Evolutionary conservation across 2,329 filamentous ascomycete species (phyloP), one percentile per base, ranked within the genome.

Genomic region (Scorias spongiosa): DNA sequence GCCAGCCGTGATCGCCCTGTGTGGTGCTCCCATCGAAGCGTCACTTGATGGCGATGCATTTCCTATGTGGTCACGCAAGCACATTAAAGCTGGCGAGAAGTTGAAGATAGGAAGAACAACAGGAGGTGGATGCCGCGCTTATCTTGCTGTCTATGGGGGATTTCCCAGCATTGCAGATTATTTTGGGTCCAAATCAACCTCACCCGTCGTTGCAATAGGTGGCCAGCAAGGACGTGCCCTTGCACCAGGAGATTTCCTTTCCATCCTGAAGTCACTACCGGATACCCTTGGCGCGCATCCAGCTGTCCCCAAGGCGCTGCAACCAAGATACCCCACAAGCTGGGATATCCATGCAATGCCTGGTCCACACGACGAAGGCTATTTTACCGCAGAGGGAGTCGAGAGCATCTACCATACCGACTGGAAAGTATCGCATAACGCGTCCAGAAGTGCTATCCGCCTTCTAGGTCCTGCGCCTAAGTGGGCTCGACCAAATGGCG

Each of bases 371-470:
- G 69, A 74, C 37, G 66, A 71, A 43, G 74, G 69, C 1, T 75
- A 71, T 49, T 57, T 78, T 10, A 54, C 63, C 0, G 54, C 64
- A 0, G 67, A 74, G 42, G 72, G 72, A 44, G 68, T 76, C 41
- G 66, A 74, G 9, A 73, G 71, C 60, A 65, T 80, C 2, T 80
- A 76, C 57, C 58, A 60, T 5, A 72, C 69, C 0, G 59, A 66
- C n/a, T 79, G 74, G 72, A 74, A 73, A 41, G 65, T 80, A 2
- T 74, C 70, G 0, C 76, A 80, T 50, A 80, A 80, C 46, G 70
- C 73, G 1, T 73, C 71, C 10, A 64, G 78, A 45, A 74, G 70
- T 36, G 78, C 75, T 0, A 74, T 81, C 20, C 68, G 77, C 6
- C 64, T 81, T 0, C 58, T 76, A 1, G 77, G 77, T 0, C 75